These are phyloP conservation scores for Colletotrichum filicis DNA, from an alignment of 2,329 filamentous ascomycete genomes.

Conservation along the genomic window DNA sequence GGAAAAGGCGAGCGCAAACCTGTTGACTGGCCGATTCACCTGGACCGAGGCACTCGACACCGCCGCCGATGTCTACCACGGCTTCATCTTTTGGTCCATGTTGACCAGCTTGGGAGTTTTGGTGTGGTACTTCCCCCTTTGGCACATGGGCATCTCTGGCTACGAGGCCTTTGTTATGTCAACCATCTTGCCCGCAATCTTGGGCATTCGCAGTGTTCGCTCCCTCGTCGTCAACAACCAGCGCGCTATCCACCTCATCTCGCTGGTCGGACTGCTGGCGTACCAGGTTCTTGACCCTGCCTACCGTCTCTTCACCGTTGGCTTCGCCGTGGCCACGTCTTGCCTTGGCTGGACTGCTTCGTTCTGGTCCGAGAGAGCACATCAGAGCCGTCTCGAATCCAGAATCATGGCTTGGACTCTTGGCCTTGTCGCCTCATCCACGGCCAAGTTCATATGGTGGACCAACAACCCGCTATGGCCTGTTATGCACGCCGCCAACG, in stretches of 20 bases:
- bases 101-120: conserved; percentile 88
- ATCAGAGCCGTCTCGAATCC: conserved; percentile 81
- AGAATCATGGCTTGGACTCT: conserved; percentile 84
- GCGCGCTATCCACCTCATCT: conserved; percentile 78
- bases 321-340: conserved; percentile 82
- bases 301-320: conserved; percentile 81
- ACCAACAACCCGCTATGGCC: conserved; percentile 99
- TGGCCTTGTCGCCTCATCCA: conserved; percentile 85
- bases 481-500: conserved; percentile 88
- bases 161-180: conserved; percentile 92
- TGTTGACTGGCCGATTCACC: conserved; percentile 78
- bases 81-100: conserved; percentile 96
- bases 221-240: conserved; percentile 75
- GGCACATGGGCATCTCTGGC: conserved; percentile 99
- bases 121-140: conserved; percentile 98
- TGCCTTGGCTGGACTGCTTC: conserved; percentile 88
- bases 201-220: conserved; percentile 77
- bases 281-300: conserved; percentile 81
- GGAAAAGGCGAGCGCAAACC: conserved; percentile 75
- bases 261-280: conserved; percentile 81
- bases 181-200: conserved; percentile 82
- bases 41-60: conserved; percentile 82
- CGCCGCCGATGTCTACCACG: conserved; percentile 89
- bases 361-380: conserved; percentile 80
- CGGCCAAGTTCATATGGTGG: conserved; percentile 91